Conservation (phyloP, 371 early-diverging fungal genomes). For the Mortierella sp. region DNA sequence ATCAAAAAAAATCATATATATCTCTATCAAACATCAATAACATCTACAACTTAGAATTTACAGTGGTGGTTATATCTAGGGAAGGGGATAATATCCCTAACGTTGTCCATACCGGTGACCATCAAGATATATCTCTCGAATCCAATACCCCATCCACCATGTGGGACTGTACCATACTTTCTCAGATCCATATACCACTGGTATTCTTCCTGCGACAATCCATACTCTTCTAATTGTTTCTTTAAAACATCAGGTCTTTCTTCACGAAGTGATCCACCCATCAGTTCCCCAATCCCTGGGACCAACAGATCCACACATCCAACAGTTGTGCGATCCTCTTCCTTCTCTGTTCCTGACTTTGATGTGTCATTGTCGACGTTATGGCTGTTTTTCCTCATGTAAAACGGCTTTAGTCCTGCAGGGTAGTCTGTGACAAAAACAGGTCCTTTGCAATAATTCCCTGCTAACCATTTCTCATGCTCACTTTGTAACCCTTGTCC, state of each 20-base stretch:
- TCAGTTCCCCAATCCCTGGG: slow-evolving; percentile 91
- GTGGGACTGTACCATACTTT: slow-evolving; percentile 86
- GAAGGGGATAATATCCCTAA: slow-evolving; percentile 88
- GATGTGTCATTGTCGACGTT: not conserved
- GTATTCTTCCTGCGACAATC: slow-evolving; percentile 75
- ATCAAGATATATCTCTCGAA: slow-evolving; percentile 87
- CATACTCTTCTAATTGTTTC: slow-evolving; percentile 66
- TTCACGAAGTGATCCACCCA: slow-evolving; percentile 93
- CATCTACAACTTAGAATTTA: slow-evolving; percentile 28
- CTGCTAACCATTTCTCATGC: slow-evolving; percentile 89
- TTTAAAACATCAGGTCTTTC: slow-evolving; percentile 70
- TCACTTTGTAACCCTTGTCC: slow-evolving; percentile 87
- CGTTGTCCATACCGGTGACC: slow-evolving; percentile 85
- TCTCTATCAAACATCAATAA: no score
- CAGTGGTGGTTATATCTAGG: slow-evolving; percentile 77
- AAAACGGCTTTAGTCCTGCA: slow-evolving; percentile 86
- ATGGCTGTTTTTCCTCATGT: slow-evolving; percentile 82
- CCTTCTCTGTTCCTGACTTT: not conserved
- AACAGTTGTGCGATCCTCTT: slow-evolving; percentile 73
- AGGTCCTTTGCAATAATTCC: slow-evolving; percentile 75
- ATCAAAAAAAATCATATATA: not conserved
- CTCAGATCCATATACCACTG: slow-evolving; percentile 93
- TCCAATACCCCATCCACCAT: slow-evolving; percentile 96
- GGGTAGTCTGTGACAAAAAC: slow-evolving; percentile 96
- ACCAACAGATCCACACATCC: slow-evolving; percentile 90